These are phyloP conservation scores for Globisporangium heterothallicum DNA, from an alignment of 352 stramenopile species.

Conservation along the genomic window DNA sequence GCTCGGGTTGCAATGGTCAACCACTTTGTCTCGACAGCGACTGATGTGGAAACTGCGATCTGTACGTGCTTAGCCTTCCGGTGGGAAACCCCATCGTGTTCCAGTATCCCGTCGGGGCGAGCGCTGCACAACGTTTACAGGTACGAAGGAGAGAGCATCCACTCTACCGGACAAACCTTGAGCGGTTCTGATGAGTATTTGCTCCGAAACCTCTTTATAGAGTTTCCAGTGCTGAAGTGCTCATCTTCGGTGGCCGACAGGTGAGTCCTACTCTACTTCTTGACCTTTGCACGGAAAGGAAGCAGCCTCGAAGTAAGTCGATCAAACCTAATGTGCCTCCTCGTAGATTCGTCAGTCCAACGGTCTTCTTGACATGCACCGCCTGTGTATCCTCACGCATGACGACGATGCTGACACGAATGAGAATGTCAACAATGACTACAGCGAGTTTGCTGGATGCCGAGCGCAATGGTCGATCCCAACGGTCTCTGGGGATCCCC, in stretches of 20 bases:
- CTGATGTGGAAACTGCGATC: background rate
- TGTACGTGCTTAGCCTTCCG: slow-evolving; percentile 26
- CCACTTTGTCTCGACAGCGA: too few relatives aligned
- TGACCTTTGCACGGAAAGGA: background rate
- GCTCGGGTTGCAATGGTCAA: background rate
- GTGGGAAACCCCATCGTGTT: slow-evolving; percentile 42
- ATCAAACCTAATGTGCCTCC: background rate
- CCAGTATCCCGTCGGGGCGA: slow-evolving; percentile 28
- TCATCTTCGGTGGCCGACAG: slow-evolving; percentile 67
- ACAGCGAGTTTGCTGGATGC: slow-evolving; percentile 11
- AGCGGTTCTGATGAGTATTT: background rate
- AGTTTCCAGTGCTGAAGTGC: slow-evolving; percentile 31
- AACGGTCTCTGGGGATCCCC: slow-evolving; percentile 27
- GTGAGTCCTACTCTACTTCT: slow-evolving; percentile 14
- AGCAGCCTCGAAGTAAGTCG: too few relatives aligned
- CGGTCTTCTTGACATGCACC: slow-evolving; percentile 44
- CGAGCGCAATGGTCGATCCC: slow-evolving; percentile 35
- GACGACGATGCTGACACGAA: slow-evolving; percentile 4
- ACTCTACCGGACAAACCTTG: background rate
- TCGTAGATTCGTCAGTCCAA: slow-evolving; percentile 62
- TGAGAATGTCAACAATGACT: too few relatives aligned
- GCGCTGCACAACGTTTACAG: slow-evolving; percentile 53
- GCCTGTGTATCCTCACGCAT: slow-evolving; percentile 14
- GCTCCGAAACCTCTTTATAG: slow-evolving; percentile 13
- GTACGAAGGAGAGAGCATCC: slow-evolving; percentile 9